Base-by-base conservation (phyloP, 2,329 filamentous ascomycete species). In the Zymoseptoria tritici region DNA sequence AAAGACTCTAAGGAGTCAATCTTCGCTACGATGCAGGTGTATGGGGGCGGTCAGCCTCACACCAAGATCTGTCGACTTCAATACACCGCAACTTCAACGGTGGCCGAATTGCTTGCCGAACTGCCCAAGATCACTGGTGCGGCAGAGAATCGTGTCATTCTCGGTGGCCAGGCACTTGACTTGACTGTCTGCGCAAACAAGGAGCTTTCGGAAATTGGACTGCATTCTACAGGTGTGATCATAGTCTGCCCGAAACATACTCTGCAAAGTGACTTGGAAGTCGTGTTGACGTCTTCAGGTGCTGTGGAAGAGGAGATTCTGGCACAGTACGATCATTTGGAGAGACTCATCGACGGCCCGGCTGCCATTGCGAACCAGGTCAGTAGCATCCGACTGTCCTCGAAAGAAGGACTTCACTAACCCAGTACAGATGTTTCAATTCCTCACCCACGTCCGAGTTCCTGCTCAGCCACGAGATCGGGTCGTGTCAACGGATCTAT, bases 281-380 rank as follows among this genome's bases (percentile, higher is more conserved):
- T 63, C 29, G 62, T 69, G 50, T 67, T 71, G 55, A 66, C 63
- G 36, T 54, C 60, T 26, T 49, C 63, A 57, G 77, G 62, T 70
- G 78, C 81, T 1, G 80, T 97, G 2, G 91, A 97, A 70, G 81
- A 84, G 11, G 89, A 93, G 67, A 86, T 97, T 21, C 78, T 94
- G 66, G 82, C 85, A 59, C 89, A 95, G 72, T 96, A 96, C 68
- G 83, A 90, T 57, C 86, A 93, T 62, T 76, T 99, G 22, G 96
- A 94, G 81, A 83, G 85, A 51, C 88, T 93, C 68, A 80, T 97
- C 57, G 85, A 85, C 64, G 67, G 63, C 5, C 57, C 66, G 83
- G 92, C 76, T 83, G 89, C 52, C 86, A 92, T 69, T 26, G 68
- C 68, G 31, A 26, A 60, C 9, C 59, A 63, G 55, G 64, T 66